These are phyloP conservation scores for Huiozyma naganishii DNA, from an alignment of 805 yeast genomes.

Conservation along the genomic window DNA sequence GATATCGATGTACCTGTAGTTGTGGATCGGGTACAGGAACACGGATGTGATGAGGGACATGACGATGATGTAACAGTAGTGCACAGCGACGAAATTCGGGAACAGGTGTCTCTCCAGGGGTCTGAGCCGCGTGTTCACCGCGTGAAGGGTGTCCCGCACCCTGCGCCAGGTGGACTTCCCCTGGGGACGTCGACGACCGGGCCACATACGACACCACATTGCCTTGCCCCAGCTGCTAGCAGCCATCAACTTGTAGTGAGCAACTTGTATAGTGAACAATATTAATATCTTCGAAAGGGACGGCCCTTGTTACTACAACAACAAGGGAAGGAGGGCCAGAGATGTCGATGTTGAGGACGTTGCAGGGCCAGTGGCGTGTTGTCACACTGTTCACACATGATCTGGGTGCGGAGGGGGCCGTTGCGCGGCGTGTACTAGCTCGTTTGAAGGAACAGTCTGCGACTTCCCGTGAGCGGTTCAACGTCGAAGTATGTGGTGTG, in stretches of 20 bases:
- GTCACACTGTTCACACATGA: constrained; percentile 34
- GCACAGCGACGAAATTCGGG: constrained; percentile 44
- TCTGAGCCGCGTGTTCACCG: constrained; percentile 16
- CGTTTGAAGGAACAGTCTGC: constrained; percentile 6
- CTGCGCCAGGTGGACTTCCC: constrained; percentile 30
- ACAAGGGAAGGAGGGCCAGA: not conserved
- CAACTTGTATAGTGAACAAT: not conserved
- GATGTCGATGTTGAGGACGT: constrained; percentile 40
- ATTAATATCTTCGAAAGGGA: not conserved
- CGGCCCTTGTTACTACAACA: not conserved
- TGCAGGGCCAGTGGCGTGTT: constrained; percentile 36
- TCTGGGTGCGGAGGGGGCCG: constrained; percentile 13
- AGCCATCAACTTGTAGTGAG: not conserved
- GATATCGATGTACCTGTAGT: constrained; percentile 60
- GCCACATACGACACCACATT: not conserved
- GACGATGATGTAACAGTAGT: constrained; percentile 55
- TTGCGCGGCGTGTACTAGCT: not conserved
- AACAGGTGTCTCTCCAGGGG: constrained; percentile 29
- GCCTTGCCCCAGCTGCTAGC: too few species aligned
- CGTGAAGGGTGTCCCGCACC: constrained; percentile 27
- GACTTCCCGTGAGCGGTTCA: constrained; percentile 5
- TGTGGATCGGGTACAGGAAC: constrained; percentile 59
- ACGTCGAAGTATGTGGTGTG: constrained; percentile 14
- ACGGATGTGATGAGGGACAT: constrained; percentile 59
- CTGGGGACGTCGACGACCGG: not conserved